A percentile compares a stretch with the other conserved stretches of the same genome.
Evolutionary conservation across 805 yeast species (phyloP).

Genomic region (Lachancea quebecensis): DNA sequence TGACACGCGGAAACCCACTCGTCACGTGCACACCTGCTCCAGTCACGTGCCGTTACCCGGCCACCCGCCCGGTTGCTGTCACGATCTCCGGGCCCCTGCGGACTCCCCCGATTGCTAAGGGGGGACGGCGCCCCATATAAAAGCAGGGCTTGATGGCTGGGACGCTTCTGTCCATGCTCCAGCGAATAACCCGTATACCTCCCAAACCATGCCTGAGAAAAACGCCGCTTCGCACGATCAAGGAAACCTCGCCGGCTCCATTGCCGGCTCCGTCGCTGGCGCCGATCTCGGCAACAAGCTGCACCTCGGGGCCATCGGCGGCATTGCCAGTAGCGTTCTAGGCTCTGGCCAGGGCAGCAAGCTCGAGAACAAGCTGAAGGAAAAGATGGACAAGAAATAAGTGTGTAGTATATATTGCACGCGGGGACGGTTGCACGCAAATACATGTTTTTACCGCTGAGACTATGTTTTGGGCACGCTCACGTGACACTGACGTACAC

Average conservation of each 20-base stretch:
- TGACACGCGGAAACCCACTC: too few relatives aligned
- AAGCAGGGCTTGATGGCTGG: too few relatives aligned
- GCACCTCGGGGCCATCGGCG: conserved; percentile 6
- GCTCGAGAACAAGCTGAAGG: conserved; percentile 5
- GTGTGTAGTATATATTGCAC: background rate
- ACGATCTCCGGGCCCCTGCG: too few relatives aligned
- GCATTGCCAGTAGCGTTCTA: conserved; percentile 8
- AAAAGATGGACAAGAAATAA: conserved; percentile 2
- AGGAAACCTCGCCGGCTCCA: conserved; percentile 10
- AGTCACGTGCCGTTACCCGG: background rate
- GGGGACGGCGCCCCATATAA: too few relatives aligned
- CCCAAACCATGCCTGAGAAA: conserved; percentile 4
- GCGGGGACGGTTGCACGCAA: too few relatives aligned
- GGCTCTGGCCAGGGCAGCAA: conserved; percentile 9
- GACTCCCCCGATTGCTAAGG: too few relatives aligned
- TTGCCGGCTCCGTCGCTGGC: conserved; percentile 8
- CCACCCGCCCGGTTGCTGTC: too few relatives aligned
- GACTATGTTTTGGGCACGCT: background rate
- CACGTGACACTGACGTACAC: too few relatives aligned
- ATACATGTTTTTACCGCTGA: background rate
- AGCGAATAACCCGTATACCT: background rate
- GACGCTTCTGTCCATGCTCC: too few relatives aligned
- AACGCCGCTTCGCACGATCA: conserved; percentile 6
- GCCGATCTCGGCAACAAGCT: conserved; percentile 6
- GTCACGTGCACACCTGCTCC: too few relatives aligned